These are phyloP conservation scores for Blumeria graminis DNA, from an alignment of 2,329 filamentous ascomycete genomes.

Conservation along the genomic window DNA sequence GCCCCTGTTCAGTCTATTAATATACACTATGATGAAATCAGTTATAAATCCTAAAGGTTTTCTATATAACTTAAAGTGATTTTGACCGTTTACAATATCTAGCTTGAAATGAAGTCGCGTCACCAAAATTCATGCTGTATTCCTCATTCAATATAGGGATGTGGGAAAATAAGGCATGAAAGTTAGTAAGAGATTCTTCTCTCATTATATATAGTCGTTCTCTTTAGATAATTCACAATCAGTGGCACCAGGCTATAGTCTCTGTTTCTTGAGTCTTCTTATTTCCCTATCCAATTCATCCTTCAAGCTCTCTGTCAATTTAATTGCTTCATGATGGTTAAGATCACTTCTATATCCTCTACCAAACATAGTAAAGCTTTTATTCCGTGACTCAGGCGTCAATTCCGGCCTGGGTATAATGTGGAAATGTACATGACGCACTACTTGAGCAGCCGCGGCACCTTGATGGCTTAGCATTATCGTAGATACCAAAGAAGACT, in stretches of 20 bases:
- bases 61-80: too few relatives aligned
- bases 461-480: constrained; percentile 19
- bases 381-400: constrained; percentile 25
- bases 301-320: constrained; percentile 31
- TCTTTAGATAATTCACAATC: background rate
- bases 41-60: too few relatives aligned
- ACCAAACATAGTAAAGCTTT: constrained; percentile 60
- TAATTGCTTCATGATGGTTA: constrained; percentile 47
- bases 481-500: background rate
- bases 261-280: constrained; percentile 13
- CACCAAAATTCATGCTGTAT: too few relatives aligned
- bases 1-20: too few relatives aligned
- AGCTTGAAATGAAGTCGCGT: too few relatives aligned
- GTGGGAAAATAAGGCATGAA: too few relatives aligned
- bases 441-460: constrained; percentile 69
- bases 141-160: too few relatives aligned
- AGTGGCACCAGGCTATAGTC: background rate
- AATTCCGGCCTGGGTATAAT: constrained; percentile 62
- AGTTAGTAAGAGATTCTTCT: too few relatives aligned
- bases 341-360: constrained; percentile 46
- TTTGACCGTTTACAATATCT: too few relatives aligned
- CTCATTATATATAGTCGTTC: background rate
- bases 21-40: too few relatives aligned
- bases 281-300: constrained; percentile 23
- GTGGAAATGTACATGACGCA: constrained; percentile 86